Evolutionary conservation across 805 yeast species (phyloP), one percentile per base, ranked within the genome.

Genomic region (Debaryomyces maramus): DNA sequence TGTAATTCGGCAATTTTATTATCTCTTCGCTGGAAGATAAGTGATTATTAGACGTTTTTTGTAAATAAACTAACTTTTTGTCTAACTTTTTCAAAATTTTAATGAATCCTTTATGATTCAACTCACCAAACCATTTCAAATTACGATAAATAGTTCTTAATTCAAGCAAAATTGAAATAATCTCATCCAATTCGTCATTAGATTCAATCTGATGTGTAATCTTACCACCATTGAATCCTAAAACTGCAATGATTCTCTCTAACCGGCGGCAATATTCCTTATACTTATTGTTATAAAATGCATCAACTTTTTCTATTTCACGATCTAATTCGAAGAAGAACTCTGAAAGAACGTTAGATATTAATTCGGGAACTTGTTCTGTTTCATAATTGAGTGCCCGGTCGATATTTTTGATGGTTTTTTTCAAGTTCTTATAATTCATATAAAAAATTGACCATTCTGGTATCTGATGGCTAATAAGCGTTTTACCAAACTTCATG

Each of bases 61-160:
- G 46, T 34, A 65, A 49, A 32, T 47, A 55, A 6, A 46, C 43
- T 51, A 70, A 55, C 59, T 88, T 88, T 67, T 91, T 91, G 61
- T 91, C 97, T 51, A 90, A 72, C 55, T 90, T 90, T 66, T 90
- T 90, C 55, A 91, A 70, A 47, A 91, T 91, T 66, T 90, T 90
- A 39, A 81, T 77, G 51, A 89, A 86, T 0, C 96, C 98, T 45
- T 95, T 80, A 56, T 85, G 87, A 68, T 90, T 90, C 52, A 90
- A 77, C 56, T 91, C 97, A 17, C 95, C 95, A 60, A 78, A 90
- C 96, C 97, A 91, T 60, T 87, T 89, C 56, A 90, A 70, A 61
- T 89, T 89, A 41, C 97, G 73, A 45, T 85, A 78, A 43, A 80
- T 80, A 13, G 84, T 73, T 34, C 96, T 74, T 39, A 88, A 69